Base-by-base conservation (phyloP, 2,329 filamentous ascomycete genomes). In the Conoideocrella luteorostrata region DNA sequence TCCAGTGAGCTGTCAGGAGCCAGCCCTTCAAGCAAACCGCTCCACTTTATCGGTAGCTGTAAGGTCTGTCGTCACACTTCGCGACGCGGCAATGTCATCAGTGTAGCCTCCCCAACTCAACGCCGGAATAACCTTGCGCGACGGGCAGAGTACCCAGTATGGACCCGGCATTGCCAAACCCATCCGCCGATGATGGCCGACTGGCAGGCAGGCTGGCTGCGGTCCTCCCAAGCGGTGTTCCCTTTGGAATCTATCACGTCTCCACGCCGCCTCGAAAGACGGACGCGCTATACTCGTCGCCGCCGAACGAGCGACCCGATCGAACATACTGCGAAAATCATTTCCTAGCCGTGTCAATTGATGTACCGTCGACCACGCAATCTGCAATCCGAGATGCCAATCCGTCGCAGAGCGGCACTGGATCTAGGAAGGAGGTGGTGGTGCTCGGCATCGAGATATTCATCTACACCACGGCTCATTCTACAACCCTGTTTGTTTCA, bases 401-500 rank as follows among this genome's bases (percentile, higher is more conserved):
- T 3, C 13, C 43, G 7, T 23, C 18, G 7, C 12, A 17, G 24
- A 20, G 26, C 28, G 4, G 21, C 17, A 11, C 6, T 5, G 2
- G 12, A 11, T 4, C 29, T 13, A 49, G 55, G 4, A 63, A 59
- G 15, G 72, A 80, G 49, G 74, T 94, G 1, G 67, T 96, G 6
- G 74, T 91, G 7, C 82, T 95, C 46, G 91, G 86, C 13, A 75
- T 98, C 50, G 93, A 98, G 61, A 74, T 96, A 41, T 75, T 93
- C 54, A 77, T 98, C 47, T 98, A 94, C 65, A 86, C 82, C 0
- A 95, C 90, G 0, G 77, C 78, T 36, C 77, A 78, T 54, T 77
- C 88, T 20, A 95, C 86, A 2, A 96, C 87, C 4, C 76, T 97
- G 43, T 98, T 98, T 61, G 84, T 98, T 20, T 91, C 90, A 50